Base-by-base conservation (phyloP, 345 rosid genomes). In the Eucalyptus marginata region DNA sequence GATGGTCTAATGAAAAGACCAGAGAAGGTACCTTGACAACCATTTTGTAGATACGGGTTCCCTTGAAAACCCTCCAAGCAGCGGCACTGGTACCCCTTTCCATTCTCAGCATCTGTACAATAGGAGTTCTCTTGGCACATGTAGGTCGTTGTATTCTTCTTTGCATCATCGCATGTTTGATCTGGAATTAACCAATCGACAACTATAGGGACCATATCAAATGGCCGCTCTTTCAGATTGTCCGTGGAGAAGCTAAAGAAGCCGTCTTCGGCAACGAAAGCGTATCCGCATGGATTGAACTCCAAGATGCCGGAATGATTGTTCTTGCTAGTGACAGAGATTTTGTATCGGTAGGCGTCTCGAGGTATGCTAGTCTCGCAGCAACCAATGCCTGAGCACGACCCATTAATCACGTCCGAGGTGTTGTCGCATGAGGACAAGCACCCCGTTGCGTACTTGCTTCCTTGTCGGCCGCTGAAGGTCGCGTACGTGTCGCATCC, bases 221-320 rank as follows among this genome's bases (percentile, higher is more conserved):
- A 13, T 2, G 8, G 17, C 8, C 4, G 44, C 3, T 47, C 7
- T 13, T 33, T 0, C 33, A 91, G 87, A 59, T 43, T 4, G 5
- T 8, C 68, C 4, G 22, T 29, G 3, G 89, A 58, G 89, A 91
- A 91, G 36, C 36, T 86, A 76, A 91, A 91, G 25, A 14, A 25
- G 71, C 29, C 86, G 18, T 89, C 86, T 49, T 62, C 84, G 13
- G 89, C 92, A 59, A 91, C 64, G 49, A 91, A 91, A 27, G 91
- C 91, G 54, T 86, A 90, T 59, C 92, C 87, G 89, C 92, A 91
- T 5, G 46, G 89, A 59, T 91, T 88, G 86, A 91, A 91, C 54
- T 29, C 89, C 13, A 5, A 22, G 3, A 89, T 44, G 18, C 47
- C 8, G 2, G 1, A 0, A 47, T 91, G 90, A 81, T 84, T 85